These are phyloP conservation scores for Pseudopithomyces maydicus DNA, from an alignment of 2,329 filamentous ascomycete genomes.

Conservation along the genomic window DNA sequence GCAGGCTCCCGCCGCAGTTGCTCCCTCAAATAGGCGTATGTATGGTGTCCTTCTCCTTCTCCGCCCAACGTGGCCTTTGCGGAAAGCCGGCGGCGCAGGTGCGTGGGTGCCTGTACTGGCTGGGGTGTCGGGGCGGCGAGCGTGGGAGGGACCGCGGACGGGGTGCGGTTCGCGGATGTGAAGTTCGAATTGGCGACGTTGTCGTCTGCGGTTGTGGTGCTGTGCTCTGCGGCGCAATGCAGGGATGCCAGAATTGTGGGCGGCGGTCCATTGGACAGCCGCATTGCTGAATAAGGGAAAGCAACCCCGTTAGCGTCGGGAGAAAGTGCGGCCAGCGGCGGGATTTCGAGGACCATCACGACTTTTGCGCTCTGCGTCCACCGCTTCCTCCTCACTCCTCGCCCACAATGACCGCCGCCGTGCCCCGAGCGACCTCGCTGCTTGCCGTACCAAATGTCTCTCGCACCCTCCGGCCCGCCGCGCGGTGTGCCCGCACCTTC, in stretches of 20 bases:
- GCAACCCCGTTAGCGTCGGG: neutral
- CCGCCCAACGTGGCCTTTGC: constrained; percentile 45
- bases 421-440: constrained; percentile 40
- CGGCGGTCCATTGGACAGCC: constrained; percentile 18
- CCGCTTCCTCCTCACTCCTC: neutral
- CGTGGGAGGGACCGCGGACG: constrained; percentile 7
- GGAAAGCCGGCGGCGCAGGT: neutral
- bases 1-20: constrained; percentile 30
- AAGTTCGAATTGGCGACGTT: constrained; percentile 40
- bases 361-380: constrained; percentile 4
- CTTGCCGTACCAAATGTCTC: constrained; percentile 21
- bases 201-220: constrained; percentile 25
- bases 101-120: neutral
- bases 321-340: constrained; percentile 30
- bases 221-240: constrained; percentile 32
- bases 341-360: constrained; percentile 20
- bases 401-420: constrained; percentile 36
- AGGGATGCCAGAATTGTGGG: constrained; percentile 42
- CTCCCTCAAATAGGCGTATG: constrained; percentile 22
- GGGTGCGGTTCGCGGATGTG: constrained; percentile 11
- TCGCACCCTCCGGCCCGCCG: constrained; percentile 12
- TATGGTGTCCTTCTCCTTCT: constrained; percentile 35
- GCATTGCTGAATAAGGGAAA: neutral
- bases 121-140: neutral
- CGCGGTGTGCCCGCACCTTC: constrained; percentile 32